phyloP scores from a whole-genome alignment of 148 eudicot species.

The Camellia japonica region DNA sequence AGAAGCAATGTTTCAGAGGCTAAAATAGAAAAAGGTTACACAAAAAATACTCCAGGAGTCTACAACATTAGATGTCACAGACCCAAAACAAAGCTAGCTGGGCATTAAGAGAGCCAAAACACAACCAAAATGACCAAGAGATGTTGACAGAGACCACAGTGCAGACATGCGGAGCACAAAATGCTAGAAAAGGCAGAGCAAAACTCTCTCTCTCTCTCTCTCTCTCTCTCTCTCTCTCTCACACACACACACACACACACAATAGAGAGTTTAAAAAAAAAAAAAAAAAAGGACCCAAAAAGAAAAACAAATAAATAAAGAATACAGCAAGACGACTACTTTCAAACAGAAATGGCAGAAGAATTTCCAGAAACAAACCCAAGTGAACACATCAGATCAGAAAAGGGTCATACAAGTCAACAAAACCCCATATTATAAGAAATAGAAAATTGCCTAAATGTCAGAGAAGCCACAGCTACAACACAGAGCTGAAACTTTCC shows the following conservation, averaged over 20 bases:
- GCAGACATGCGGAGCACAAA: neutral
- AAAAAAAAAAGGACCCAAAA: too few species aligned
- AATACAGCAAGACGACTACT: neutral
- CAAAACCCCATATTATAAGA: neutral
- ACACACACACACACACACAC: neutral
- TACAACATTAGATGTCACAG: neutral
- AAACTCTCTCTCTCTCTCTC: too few species aligned
- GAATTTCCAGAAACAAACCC: neutral
- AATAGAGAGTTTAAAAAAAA: neutral
- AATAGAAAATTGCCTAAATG: neutral
- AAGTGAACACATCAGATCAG: neutral
- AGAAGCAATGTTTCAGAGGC: too few species aligned
- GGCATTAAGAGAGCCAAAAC: neutral
- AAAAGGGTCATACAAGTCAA: conserved; percentile 6
- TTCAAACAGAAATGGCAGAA: neutral
- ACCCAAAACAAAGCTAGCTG: neutral
- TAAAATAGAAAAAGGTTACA: neutral
- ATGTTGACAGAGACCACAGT: neutral
- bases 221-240: too few species aligned
- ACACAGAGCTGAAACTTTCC: neutral
- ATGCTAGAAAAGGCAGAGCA: neutral
- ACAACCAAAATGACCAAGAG: neutral
- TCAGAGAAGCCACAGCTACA: neutral
- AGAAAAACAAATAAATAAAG: neutral
- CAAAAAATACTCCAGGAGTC: neutral